phyloP scores from a whole-genome alignment of 2,329 filamentous ascomycete genomes.

The Penicillium sp. region DNA sequence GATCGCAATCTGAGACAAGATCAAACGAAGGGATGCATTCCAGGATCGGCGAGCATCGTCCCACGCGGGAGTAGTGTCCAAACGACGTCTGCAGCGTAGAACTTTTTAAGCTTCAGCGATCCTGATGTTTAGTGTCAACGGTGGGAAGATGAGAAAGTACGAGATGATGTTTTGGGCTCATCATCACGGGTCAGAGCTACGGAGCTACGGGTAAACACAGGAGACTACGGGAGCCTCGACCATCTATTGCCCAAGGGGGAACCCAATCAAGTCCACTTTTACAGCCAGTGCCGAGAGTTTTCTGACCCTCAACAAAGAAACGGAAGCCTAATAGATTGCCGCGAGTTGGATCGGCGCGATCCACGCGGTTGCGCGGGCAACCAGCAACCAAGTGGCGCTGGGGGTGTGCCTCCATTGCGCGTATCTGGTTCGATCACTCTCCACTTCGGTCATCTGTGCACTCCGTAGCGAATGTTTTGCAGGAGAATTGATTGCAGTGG shows the following conservation, averaged over 20 bases:
- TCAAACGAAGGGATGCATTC: constrained; percentile 23
- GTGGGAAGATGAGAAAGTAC: neutral
- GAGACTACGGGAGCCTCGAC: neutral
- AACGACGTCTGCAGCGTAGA: neutral
- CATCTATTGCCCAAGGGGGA: neutral
- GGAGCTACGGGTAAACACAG: neutral
- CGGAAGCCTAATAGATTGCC: constrained; percentile 16
- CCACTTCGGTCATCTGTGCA: neutral
- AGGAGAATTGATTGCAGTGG: neutral
- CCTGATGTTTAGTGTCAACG: neutral
- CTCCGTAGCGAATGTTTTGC: neutral
- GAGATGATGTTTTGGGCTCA: neutral
- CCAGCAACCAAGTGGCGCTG: constrained; percentile 2
- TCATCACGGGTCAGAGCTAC: neutral
- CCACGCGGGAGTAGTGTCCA: constrained; percentile 15
- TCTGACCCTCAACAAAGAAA: constrained; percentile 13
- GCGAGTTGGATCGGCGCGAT: constrained; percentile 14
- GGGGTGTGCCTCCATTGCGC: neutral
- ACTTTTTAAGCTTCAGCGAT: neutral
- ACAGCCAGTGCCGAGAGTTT: constrained; percentile 4
- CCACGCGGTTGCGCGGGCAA: constrained; percentile 23
- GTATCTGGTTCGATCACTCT: neutral
- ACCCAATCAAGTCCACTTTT: constrained; percentile 11
- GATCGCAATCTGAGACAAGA: constrained; percentile 23
- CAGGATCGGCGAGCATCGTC: constrained; percentile 25